Percentiles rank a stretch among this genome's conserved stretches.
phyloP scores from a whole-genome alignment of 768 basidiomycete species.

The Asterophora parasitica region DNA sequence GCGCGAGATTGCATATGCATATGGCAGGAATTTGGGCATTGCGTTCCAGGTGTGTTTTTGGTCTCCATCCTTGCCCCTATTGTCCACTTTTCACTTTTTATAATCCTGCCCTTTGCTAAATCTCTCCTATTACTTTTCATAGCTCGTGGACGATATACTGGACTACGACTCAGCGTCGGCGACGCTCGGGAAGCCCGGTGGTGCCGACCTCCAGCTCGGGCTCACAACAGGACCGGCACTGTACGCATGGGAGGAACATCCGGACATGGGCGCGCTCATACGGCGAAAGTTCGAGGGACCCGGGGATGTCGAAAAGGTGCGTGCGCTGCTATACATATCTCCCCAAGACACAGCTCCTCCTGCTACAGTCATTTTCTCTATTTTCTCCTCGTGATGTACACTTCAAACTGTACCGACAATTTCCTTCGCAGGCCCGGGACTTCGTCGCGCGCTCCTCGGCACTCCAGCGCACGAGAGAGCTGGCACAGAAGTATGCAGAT shows the following conservation, averaged over 20 bases:
- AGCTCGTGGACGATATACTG: conserved; percentile 95
- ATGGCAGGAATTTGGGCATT: conserved; percentile 89
- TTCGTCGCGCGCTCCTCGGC: conserved; percentile 77
- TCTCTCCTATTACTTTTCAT: conserved; percentile 3
- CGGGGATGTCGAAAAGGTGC: conserved; percentile 85
- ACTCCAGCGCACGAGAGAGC: conserved; percentile 70
- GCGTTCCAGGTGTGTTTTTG: conserved; percentile 75
- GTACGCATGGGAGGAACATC: conserved; percentile 92
- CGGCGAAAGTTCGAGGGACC: conserved; percentile 71
- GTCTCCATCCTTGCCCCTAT: too few species aligned
- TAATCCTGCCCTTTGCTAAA: too few species aligned
- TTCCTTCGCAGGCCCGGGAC: conserved; percentile 56
- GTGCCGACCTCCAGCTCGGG: conserved; percentile 78
- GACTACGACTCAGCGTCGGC: conserved; percentile 81
- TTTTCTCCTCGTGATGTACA: neutral
- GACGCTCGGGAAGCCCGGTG: conserved; percentile 86
- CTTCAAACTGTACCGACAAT: neutral
- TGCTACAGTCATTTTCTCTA: neutral
- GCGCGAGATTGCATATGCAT: conserved; percentile 96
- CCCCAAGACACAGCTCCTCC: too few species aligned
- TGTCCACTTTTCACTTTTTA: too few species aligned
- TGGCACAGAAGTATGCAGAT: conserved; percentile 74
- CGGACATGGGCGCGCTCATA: conserved; percentile 84
- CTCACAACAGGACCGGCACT: conserved; percentile 91
- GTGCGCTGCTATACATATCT: conserved; percentile 23